Conservation (phyloP, 768 basidiomycete species). For the Gautieria morchelliformis region DNA sequence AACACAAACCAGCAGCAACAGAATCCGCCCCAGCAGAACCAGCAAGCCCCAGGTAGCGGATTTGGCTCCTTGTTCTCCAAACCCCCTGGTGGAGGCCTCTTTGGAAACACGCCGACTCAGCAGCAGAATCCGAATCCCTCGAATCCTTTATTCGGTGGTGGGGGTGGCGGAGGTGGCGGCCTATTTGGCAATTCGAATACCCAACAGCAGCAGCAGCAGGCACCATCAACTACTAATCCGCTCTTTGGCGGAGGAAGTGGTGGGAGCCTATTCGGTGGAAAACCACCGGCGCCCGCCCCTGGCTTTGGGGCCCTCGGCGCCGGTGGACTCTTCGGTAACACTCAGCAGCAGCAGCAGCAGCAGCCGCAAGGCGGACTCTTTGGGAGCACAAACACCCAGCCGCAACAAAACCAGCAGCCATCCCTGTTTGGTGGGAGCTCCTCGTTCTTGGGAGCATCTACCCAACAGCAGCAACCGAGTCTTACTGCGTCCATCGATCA, state of each 20-base stretch:
- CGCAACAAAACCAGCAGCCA: background rate
- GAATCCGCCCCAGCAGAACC: slow-evolving; percentile 28
- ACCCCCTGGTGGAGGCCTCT: background rate
- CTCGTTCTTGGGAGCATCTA: slow-evolving; percentile 3
- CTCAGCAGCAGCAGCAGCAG: slow-evolving; percentile 16
- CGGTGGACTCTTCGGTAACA: slow-evolving; percentile 24
- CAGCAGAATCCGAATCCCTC: slow-evolving; percentile 2
- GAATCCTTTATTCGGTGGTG: slow-evolving; percentile 11
- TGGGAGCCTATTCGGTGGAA: slow-evolving; percentile 22
- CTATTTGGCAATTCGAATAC: slow-evolving; percentile 27
- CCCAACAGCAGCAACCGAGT: slow-evolving; percentile 16
- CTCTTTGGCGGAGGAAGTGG: slow-evolving; percentile 29
- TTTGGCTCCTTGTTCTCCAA: slow-evolving; percentile 5
- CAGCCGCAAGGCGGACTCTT: slow-evolving; percentile 30
- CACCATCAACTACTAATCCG: slow-evolving; percentile 21
- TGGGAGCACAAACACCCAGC: slow-evolving; percentile 20
- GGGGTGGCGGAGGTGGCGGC: slow-evolving; percentile 14
- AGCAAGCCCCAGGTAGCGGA: slow-evolving; percentile 12
- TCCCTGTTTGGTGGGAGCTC: background rate
- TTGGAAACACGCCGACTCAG: background rate
- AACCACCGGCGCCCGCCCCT: slow-evolving; percentile 27
- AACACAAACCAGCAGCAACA: slow-evolving; percentile 18
- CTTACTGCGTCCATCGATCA: slow-evolving; percentile 85
- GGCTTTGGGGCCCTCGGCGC: slow-evolving; percentile 12
- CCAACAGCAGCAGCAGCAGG: slow-evolving; percentile 27